Conservation (phyloP, 2,329 filamentous ascomycete species). For the Aspergillus neotritici region DNA sequence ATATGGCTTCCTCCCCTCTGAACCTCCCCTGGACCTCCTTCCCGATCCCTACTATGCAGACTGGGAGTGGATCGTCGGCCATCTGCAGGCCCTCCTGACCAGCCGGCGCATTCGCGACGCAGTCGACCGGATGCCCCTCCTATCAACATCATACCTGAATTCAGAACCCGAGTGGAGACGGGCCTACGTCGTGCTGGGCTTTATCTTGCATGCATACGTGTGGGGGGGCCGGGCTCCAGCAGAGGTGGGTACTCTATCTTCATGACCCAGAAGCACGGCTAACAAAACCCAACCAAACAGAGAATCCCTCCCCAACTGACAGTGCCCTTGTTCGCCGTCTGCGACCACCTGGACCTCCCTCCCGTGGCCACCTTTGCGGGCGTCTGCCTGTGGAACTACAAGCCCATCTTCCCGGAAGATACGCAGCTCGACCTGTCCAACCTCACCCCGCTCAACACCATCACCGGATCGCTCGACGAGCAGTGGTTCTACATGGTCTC, state of each 20-base stretch:
- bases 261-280: background rate
- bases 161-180: constrained; percentile 86
- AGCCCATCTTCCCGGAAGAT: constrained; percentile 80
- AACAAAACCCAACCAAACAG: constrained; percentile 26
- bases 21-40: constrained; percentile 71
- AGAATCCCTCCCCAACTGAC: constrained; percentile 74
- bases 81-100: constrained; percentile 80
- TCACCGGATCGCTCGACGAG: constrained; percentile 91
- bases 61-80: constrained; percentile 83
- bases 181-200: constrained; percentile 72
- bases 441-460: constrained; percentile 78
- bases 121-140: constrained; percentile 72
- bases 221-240: constrained; percentile 75
- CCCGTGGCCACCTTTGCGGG: constrained; percentile 92
- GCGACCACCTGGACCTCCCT: constrained; percentile 72
- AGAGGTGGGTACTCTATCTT: constrained; percentile 50
- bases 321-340: constrained; percentile 72
- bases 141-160: constrained; percentile 75
- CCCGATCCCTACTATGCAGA: constrained; percentile 89
- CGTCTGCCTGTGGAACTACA: constrained; percentile 94
- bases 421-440: constrained; percentile 79
- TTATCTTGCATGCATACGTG: constrained; percentile 78
- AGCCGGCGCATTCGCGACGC: constrained; percentile 75
- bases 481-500: constrained; percentile 98
- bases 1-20: constrained; percentile 81